Conservation (phyloP, 129 eudicot genomes). For the Centrapalus pauciflorus region DNA sequence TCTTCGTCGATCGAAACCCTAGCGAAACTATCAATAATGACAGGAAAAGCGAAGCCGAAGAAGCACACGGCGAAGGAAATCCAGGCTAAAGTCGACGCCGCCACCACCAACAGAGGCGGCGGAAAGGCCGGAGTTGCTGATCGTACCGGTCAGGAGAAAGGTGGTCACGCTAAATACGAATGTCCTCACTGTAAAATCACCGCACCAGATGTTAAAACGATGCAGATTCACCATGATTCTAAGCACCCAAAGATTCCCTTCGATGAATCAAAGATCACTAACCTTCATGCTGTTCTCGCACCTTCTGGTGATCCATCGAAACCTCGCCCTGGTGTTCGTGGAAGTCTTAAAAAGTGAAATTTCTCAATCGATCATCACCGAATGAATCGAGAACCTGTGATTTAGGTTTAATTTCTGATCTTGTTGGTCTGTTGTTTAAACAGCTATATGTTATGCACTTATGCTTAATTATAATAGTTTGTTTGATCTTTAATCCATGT, state of each 20-base stretch:
- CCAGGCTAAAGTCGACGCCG: slow-evolving; percentile 67
- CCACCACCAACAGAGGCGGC: slow-evolving; percentile 69
- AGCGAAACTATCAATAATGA: slow-evolving; percentile 28
- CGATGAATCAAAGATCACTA: slow-evolving; percentile 68
- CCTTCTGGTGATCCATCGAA: slow-evolving; percentile 11
- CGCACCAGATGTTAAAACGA: slow-evolving; percentile 78
- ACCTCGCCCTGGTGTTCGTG: slow-evolving; percentile 72
- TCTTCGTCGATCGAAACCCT: slow-evolving; percentile 9
- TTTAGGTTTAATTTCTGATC: slow-evolving; percentile 3
- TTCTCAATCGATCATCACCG: background rate
- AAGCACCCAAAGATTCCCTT: slow-evolving; percentile 81
- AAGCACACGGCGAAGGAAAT: slow-evolving; percentile 72
- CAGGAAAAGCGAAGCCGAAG: slow-evolving; percentile 72
- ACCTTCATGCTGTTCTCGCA: slow-evolving; percentile 52
- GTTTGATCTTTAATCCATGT: background rate
- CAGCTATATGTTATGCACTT: background rate
- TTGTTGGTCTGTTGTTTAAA: slow-evolving; percentile 4
- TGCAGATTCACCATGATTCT: slow-evolving; percentile 96
- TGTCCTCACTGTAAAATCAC: slow-evolving; percentile 87
- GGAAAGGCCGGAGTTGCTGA: slow-evolving; percentile 91
- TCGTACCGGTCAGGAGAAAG: slow-evolving; percentile 64
- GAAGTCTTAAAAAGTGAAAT: slow-evolving; percentile 81
- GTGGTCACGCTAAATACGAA: slow-evolving; percentile 90
- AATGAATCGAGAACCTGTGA: background rate
- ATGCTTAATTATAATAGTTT: background rate